Conservation (phyloP, 371 early-diverging fungal genomes). For the Mucor mucedo region DNA sequence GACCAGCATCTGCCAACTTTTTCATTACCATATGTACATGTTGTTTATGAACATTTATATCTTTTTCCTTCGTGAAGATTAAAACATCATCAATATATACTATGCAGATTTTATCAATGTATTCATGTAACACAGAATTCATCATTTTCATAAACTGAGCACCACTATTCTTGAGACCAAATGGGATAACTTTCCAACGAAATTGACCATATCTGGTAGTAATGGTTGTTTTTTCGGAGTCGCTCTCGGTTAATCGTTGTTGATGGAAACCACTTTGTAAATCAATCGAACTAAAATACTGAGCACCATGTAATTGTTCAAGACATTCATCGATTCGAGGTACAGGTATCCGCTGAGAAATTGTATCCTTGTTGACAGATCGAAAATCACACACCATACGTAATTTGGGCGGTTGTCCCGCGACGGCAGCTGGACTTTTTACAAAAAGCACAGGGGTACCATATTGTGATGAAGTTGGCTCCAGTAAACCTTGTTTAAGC, state of each 20-base stretch:
- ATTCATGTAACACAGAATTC: constrained; percentile 31
- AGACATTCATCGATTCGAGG: constrained; percentile 54
- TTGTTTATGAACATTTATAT: constrained; percentile 42
- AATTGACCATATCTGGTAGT: constrained; percentile 41
- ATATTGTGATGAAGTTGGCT: constrained; percentile 37
- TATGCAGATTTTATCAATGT: constrained; percentile 40
- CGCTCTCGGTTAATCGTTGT: constrained; percentile 35
- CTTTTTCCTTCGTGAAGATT: constrained; percentile 43
- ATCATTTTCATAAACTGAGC: constrained; percentile 48
- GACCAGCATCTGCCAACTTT: constrained; percentile 28
- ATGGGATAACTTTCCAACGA: constrained; percentile 49
- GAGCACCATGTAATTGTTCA: constrained; percentile 37
- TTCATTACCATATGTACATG: constrained; percentile 45
- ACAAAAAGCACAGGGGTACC: constrained; percentile 54
- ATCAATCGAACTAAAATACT: constrained; percentile 55
- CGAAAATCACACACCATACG: constrained; percentile 42
- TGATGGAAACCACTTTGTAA: constrained; percentile 48
- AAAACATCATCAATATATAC: constrained; percentile 66
- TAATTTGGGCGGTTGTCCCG: constrained; percentile 31
- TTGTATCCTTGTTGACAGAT: constrained; percentile 48
- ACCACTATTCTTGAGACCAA: constrained; percentile 52
- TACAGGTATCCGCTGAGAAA: constrained; percentile 44
- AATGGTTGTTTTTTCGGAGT: constrained; percentile 35
- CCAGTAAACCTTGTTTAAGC: constrained; percentile 18
- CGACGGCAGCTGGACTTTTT: constrained; percentile 24